These are phyloP conservation scores for Podospora comata DNA, from an alignment of 495 filamentous ascomycete species.

Conservation along the genomic window DNA sequence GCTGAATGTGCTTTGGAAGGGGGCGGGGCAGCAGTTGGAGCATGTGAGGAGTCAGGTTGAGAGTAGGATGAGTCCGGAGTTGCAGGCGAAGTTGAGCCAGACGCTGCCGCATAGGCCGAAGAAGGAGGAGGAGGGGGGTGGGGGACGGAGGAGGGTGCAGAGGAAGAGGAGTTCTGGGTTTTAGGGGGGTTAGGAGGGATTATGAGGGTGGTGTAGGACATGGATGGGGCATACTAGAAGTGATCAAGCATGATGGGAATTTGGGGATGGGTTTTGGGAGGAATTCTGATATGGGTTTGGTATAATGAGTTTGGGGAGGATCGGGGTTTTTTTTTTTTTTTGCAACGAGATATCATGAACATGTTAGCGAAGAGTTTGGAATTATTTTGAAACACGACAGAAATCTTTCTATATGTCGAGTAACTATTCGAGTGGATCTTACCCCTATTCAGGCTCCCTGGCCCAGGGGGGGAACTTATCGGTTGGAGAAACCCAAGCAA, in stretches of 20 bases:
- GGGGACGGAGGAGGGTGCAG: conserved; percentile 35
- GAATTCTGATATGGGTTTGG: not conserved
- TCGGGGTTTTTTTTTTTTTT: not conserved
- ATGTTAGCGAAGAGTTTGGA: not conserved
- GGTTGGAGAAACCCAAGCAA: no score
- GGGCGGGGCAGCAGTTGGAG: conserved; percentile 17
- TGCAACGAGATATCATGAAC: not conserved
- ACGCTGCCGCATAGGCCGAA: conserved; percentile 14
- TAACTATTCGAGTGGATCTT: not conserved
- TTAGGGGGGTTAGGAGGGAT: not conserved
- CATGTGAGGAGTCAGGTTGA: conserved; percentile 14
- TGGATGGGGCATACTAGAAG: not conserved
- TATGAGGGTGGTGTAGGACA: not conserved
- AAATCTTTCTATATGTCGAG: no score
- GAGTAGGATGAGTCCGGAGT: conserved; percentile 15
- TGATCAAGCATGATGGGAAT: no score
- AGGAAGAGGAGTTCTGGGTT: conserved; percentile 44
- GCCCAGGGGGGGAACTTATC: not conserved
- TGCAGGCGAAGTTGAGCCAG: conserved; percentile 25
- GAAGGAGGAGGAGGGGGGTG: conserved; percentile 31
- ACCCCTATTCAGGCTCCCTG: not conserved
- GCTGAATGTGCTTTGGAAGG: conserved; percentile 33
- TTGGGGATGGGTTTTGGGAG: not conserved
- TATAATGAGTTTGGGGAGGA: not conserved
- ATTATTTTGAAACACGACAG: not conserved